phyloP scores from a whole-genome alignment of 2,329 filamentous ascomycete genomes.

The Calcarisporium arbuscula region DNA sequence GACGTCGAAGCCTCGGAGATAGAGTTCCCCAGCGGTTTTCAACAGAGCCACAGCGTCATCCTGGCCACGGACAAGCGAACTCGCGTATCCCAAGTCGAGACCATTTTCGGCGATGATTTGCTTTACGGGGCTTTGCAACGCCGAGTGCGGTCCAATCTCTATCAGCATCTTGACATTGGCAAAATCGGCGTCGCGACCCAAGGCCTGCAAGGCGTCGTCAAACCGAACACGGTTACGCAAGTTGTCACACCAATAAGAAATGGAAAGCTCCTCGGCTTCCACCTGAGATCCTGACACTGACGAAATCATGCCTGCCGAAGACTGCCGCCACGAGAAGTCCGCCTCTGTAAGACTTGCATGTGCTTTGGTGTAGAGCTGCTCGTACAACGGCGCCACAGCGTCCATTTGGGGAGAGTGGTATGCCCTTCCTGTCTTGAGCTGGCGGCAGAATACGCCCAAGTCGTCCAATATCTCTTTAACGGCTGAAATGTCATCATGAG shows the following conservation, averaged over 20 bases:
- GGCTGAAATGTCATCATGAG: conserved; percentile 10
- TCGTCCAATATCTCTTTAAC: conserved; percentile 6
- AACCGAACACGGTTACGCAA: conserved; percentile 29
- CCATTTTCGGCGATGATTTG: conserved; percentile 38
- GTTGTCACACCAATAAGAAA: conserved; percentile 31
- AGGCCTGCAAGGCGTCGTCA: conserved; percentile 17
- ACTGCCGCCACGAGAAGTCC: neutral
- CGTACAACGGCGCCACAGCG: conserved; percentile 5
- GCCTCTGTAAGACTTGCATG: too few species aligned
- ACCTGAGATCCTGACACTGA: conserved; percentile 2
- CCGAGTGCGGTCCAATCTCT: conserved; percentile 44
- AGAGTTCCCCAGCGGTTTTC: conserved; percentile 34
- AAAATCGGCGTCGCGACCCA: conserved; percentile 9
- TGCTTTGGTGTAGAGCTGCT: too few species aligned
- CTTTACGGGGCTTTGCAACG: conserved; percentile 39
- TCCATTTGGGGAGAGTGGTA: conserved; percentile 17
- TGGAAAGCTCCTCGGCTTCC: neutral
- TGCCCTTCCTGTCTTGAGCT: conserved; percentile 13
- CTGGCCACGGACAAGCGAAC: conserved; percentile 37
- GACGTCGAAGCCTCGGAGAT: conserved; percentile 32
- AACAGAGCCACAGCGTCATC: conserved; percentile 25
- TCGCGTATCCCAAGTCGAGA: too few species aligned
- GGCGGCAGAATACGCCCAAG: conserved; percentile 10
- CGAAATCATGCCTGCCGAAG: conserved; percentile 5
- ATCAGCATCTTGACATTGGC: conserved; percentile 22